phyloP scores from a whole-genome alignment of 805 yeast species.

The Lipomyces orientalis region DNA sequence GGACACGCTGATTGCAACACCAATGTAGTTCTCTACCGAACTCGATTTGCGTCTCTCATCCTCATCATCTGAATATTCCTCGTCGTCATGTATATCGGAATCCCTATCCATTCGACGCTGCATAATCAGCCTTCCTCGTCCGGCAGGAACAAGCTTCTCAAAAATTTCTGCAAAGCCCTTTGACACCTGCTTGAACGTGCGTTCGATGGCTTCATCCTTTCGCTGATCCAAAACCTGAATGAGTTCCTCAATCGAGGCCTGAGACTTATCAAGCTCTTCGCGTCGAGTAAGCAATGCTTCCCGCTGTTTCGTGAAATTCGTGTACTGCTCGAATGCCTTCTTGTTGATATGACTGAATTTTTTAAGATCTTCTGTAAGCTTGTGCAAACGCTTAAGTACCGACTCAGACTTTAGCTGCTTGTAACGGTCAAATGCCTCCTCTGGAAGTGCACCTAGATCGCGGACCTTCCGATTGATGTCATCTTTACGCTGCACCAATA shows the following conservation, averaged over 20 bases:
- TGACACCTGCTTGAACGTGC: constrained; percentile 79
- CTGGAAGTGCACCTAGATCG: constrained; percentile 88
- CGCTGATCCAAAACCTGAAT: constrained; percentile 72
- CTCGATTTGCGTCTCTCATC: constrained; percentile 36
- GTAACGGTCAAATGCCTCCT: constrained; percentile 69
- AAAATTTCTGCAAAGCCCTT: constrained; percentile 75
- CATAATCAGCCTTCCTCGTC: constrained; percentile 75
- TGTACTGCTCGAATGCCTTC: constrained; percentile 85
- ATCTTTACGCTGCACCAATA: constrained; percentile 65
- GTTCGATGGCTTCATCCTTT: constrained; percentile 80
- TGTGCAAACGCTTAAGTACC: constrained; percentile 58
- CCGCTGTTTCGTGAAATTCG: constrained; percentile 72
- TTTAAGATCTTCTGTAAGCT: constrained; percentile 61
- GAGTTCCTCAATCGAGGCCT: constrained; percentile 71
- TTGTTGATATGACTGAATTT: constrained; percentile 80
- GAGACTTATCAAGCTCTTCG: constrained; percentile 70
- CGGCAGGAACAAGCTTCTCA: constrained; percentile 80
- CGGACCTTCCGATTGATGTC: constrained; percentile 75
- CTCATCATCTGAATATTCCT: constrained; percentile 41
- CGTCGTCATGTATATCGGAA: constrained; percentile 36
- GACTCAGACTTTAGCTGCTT: constrained; percentile 56
- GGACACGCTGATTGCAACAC: constrained; percentile 85
- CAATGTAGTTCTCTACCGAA: constrained; percentile 65
- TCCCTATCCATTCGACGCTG: constrained; percentile 50
- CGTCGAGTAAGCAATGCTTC: constrained; percentile 69